Evolutionary conservation across 2,329 filamentous ascomycete genomes (phyloP).

Genomic region (Penicillium sp.): DNA sequence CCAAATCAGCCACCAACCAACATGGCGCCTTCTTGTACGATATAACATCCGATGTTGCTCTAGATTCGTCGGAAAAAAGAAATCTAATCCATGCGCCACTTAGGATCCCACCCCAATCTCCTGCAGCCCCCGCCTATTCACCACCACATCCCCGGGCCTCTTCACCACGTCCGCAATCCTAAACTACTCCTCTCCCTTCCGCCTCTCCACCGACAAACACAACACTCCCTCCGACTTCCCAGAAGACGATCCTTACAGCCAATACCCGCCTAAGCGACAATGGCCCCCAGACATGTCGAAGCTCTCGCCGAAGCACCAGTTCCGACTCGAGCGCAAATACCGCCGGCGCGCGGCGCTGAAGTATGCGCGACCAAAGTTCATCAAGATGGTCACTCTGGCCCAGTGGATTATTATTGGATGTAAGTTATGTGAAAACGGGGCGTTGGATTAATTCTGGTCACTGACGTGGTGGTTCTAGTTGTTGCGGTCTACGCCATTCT

Average conservation of each 20-base stretch:
- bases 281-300: conserved; percentile 66
- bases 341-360: conserved; percentile 61
- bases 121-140: conserved; percentile 11
- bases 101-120: not conserved
- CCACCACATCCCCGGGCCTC: conserved; percentile 9
- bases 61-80: not conserved
- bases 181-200: conserved; percentile 20
- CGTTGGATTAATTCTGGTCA: not conserved
- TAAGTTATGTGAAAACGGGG: conserved; percentile 28
- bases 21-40: conserved; percentile 20
- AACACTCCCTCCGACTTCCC: conserved; percentile 7
- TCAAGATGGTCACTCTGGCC: conserved; percentile 56
- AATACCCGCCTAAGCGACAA: conserved; percentile 59
- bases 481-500: conserved; percentile 44
- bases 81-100: not conserved
- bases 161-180: conserved; percentile 15
- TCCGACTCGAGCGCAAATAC: conserved; percentile 67
- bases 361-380: conserved; percentile 59
- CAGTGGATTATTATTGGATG: conserved; percentile 57
- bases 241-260: conserved; percentile 50
- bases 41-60: not conserved
- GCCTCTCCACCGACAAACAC: conserved; percentile 24
- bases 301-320: conserved; percentile 64
- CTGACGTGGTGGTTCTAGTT: conserved; percentile 30
- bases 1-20: conserved; percentile 10